Conservation (phyloP, 768 basidiomycete species). For the Pisolithus albus region DNA sequence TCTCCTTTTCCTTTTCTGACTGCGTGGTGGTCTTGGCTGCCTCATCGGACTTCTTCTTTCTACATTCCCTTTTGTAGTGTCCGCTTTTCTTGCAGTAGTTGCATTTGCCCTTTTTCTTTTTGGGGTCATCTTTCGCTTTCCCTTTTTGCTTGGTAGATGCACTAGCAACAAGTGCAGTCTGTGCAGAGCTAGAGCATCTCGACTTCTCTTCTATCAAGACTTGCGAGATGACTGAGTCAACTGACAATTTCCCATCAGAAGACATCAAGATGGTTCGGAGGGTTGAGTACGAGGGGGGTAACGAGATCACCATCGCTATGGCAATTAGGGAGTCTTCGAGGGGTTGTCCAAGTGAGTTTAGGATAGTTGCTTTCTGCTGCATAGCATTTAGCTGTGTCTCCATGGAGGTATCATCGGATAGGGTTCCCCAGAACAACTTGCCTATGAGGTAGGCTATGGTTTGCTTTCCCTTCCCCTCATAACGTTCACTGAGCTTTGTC, state of each 20-base stretch:
- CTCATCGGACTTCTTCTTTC: background rate
- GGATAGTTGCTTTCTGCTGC: slow-evolving; percentile 8
- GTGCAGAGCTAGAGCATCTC: background rate
- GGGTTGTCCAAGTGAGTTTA: slow-evolving; percentile 9
- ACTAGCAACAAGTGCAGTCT: background rate
- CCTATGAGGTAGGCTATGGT: slow-evolving; percentile 18
- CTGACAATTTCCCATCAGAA: background rate
- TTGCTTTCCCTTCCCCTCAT: slow-evolving; percentile 19
- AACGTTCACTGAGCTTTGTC: slow-evolving; percentile 12
- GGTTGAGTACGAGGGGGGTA: slow-evolving; percentile 15
- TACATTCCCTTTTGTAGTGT: background rate
- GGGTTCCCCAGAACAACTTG: slow-evolving; percentile 16
- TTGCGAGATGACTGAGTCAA: background rate
- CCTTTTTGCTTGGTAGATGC: background rate
- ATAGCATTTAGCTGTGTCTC: slow-evolving; percentile 18
- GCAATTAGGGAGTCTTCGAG: slow-evolving; percentile 17
- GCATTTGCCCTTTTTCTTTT: background rate
- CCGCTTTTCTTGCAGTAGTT: background rate
- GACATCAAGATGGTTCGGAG: slow-evolving; percentile 17
- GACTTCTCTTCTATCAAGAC: background rate
- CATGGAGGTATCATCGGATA: slow-evolving; percentile 11
- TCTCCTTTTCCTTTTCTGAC: background rate
- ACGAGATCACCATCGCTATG: slow-evolving; percentile 13
- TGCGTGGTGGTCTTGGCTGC: background rate
- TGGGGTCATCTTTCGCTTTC: background rate